Base-by-base conservation (phyloP, 768 basidiomycete genomes). In the Termitomyces sp. region DNA sequence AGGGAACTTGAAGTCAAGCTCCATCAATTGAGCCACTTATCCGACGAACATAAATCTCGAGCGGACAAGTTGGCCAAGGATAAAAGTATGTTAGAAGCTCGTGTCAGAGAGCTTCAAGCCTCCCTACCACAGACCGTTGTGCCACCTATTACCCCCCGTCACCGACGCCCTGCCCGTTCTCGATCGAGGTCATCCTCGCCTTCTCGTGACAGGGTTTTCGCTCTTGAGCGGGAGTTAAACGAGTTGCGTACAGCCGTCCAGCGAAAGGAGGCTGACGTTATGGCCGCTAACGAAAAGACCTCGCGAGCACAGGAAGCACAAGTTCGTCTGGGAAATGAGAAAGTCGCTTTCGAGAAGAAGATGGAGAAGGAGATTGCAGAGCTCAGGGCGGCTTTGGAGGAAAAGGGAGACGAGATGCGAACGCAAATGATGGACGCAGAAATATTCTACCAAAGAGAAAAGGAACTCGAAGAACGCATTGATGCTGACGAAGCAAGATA, bases 401-500 rank as follows among this genome's bases (percentile, higher is more conserved):
- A 79, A 60, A 82, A 76, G 61, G 80, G 84, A 30, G 82, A 83
- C 40, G 88, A 90, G 58, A 59, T 89, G 10, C 68, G 67, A 19
- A 76, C 35, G 71, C 42, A 53, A 82, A 43, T 72, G 64, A 62
- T 72, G 66, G 32, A 71, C 75, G 32, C 66, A 68, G 22, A 80
- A 71, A 2, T 68, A 75, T 26, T 72, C 68, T 21, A 71, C 72
- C 56, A 72, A 24, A 51, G 88, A 49, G 88, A 90, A 64, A 76
- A 78, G 24, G 82, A 82, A 52, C 63, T 90, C 28, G 57, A 85
- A 65, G 74, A 77, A 66, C 75, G 88, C 59, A 81, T 90, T 28
- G 87, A 90, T 43, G 85, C 87, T 62, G 87, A 90, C 58, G 84
- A 84, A 46, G 82, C 79, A 5, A 86, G 82, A 67, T 83, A 88